Evolutionary conservation across 805 yeast genomes (phyloP), one percentile per base, ranked within the genome.

Genomic region (Monosporozyma servazzii): DNA sequence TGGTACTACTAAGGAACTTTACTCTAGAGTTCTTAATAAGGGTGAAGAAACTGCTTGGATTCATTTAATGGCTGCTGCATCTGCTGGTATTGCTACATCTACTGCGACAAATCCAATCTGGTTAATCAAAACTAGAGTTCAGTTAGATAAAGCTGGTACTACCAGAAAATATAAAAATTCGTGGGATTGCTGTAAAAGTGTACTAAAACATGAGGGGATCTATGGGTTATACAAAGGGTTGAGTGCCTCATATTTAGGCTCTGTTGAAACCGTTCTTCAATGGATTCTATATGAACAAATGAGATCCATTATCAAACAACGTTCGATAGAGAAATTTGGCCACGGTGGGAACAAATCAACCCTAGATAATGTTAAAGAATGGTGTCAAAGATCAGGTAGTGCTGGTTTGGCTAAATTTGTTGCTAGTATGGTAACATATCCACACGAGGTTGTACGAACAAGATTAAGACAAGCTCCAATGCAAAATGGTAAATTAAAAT

Each of bases 101-200:
- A 91, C 99, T 0, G 96, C 89, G 13, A 93, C 99, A 0, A 93
- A 93, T 66, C 99, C 99, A 11, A 93, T 93, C 52, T 93, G 99
- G 99, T 73, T 93, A 54, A 83, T 93, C 54, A 93, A 93, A 70
- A 93, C 99, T 0, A 76, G 99, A 62, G 77, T 93, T 49, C 99
- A 93, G 65, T 75, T 93, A 49, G 99, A 93, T 67, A 86, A 84
- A 64, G 77, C 86, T 1, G 68, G 71, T n/a, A 71, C 67, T 48
- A 76, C 77, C 2, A 81, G 82, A 57, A 76, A 77, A 55, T 93
- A 91, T 66, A 82, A 77, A 53, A 90, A 86, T 68, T 86, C 96
- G 3, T 75, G 82, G 75, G 98, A 93, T 66, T 91, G 98, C 65
- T 66, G 87, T 20, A 72, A 71, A 53, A 79, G 84, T 58, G 84